phyloP scores from a whole-genome alignment of 1,284 basidiomycete genomes.

The Leccinum holopus region DNA sequence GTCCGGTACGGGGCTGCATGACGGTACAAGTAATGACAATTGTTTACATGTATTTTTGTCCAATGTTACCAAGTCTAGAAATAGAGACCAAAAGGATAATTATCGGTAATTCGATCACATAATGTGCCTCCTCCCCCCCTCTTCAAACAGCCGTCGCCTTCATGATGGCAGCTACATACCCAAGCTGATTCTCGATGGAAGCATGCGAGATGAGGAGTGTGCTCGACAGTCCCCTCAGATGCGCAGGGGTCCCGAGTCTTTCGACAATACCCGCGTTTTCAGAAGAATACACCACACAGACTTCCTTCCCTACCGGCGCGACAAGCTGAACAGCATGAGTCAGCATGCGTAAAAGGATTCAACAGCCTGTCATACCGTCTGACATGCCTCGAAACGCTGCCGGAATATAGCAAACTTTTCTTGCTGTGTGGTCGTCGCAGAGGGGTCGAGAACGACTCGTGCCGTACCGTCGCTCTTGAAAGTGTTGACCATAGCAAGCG shows the following conservation, averaged over 20 bases:
- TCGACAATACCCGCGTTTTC: slow-evolving; percentile 43
- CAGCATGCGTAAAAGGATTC: slow-evolving; percentile 10
- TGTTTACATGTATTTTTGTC: slow-evolving; percentile 28
- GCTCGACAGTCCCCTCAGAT: slow-evolving; percentile 35
- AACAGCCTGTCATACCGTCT: slow-evolving; percentile 44
- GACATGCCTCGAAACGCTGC: slow-evolving; percentile 46
- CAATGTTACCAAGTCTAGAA: slow-evolving; percentile 1
- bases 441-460: slow-evolving; percentile 38
- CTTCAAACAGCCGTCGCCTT: slow-evolving; percentile 18
- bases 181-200: slow-evolving; percentile 33
- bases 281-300: slow-evolving; percentile 55
- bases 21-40: slow-evolving; percentile 4
- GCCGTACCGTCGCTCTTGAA: slow-evolving; percentile 53
- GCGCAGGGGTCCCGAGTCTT: slow-evolving; percentile 37
- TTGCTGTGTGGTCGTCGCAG: slow-evolving; percentile 41
- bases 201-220: slow-evolving; percentile 38
- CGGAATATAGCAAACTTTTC: slow-evolving; percentile 45
- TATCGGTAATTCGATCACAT: neutral
- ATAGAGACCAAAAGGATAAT: neutral
- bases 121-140: neutral
- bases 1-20: slow-evolving; percentile 52
- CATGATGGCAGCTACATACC: slow-evolving; percentile 36
- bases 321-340: slow-evolving; percentile 47
- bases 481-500: slow-evolving; percentile 46
- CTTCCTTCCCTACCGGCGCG: slow-evolving; percentile 44